A percentile compares a stretch with the other conserved stretches of the same genome.
phyloP scores from a whole-genome alignment of 1,284 basidiomycete genomes.

The Ceratobasidium sp. region DNA sequence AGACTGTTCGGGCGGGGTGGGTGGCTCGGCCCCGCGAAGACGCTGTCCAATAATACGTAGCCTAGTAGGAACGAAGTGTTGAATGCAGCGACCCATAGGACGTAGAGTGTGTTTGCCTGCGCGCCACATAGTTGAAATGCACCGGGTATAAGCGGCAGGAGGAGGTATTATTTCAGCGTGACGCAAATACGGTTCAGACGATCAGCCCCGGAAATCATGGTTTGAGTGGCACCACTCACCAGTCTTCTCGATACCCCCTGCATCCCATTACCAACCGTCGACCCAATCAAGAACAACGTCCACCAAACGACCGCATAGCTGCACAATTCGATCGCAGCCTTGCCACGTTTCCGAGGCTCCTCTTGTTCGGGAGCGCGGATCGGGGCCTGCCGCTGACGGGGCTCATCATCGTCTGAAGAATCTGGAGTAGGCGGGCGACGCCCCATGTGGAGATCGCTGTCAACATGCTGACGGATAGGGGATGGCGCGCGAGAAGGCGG shows the following conservation, averaged over 20 bases:
- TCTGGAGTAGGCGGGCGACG: conserved; percentile 25
- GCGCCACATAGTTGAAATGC: neutral
- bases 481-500: conserved; percentile 26
- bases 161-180: neutral
- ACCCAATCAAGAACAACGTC: conserved; percentile 63
- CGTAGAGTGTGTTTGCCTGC: conserved; percentile 89
- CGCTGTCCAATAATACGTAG: conserved; percentile 81
- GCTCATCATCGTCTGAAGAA: conserved; percentile 39
- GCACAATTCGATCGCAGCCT: conserved; percentile 78
- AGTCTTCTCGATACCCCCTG: conserved; percentile 74
- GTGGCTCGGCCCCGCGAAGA: conserved; percentile 63
- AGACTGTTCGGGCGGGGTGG: conserved; percentile 13
- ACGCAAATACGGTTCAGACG: neutral
- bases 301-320: conserved; percentile 86
- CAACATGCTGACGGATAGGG: conserved; percentile 25
- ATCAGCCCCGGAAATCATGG: conserved; percentile 1
- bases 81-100: conserved; percentile 90
- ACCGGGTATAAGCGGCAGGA: conserved; percentile 12
- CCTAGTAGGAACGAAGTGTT: conserved; percentile 87
- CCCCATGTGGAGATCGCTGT: conserved; percentile 24
- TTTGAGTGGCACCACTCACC: conserved; percentile 60
- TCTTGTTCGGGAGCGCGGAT: neutral
- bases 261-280: conserved; percentile 56
- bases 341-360: conserved; percentile 66
- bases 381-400: neutral